phyloP scores from a whole-genome alignment of 2,329 filamentous ascomycete genomes.

The Cladosporium halotolerans region DNA sequence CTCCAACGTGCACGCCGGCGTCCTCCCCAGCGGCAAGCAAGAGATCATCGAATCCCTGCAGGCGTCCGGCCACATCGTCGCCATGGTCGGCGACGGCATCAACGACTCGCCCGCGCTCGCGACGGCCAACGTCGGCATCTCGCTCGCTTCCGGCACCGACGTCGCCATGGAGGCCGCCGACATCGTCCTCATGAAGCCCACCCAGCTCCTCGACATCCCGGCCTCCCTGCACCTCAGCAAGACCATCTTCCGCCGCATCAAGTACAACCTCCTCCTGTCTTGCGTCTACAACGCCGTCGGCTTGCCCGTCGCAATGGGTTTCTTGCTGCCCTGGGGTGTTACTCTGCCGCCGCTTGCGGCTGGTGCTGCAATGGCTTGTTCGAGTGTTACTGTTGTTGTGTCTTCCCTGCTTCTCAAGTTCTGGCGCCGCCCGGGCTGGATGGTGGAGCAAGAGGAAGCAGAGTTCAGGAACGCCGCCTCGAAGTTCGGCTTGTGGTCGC shows the following conservation, averaged over 20 bases:
- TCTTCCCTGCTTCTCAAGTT: conserved; percentile 78
- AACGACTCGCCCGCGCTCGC: conserved; percentile 95
- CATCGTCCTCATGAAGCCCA: conserved; percentile 88
- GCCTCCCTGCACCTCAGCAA: conserved; percentile 74
- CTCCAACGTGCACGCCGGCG: conserved; percentile 75
- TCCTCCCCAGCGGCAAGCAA: conserved; percentile 87
- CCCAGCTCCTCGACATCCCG: conserved; percentile 88
- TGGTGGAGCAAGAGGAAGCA: conserved; percentile 41
- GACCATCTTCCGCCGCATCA: conserved; percentile 86
- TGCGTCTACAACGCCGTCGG: conserved; percentile 89
- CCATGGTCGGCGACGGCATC: conserved; percentile 98
- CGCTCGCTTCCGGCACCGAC: conserved; percentile 86
- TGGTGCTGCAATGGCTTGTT: conserved; percentile 86
- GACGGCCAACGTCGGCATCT: conserved; percentile 87
- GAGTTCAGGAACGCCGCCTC: conserved; percentile 10
- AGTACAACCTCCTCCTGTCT: conserved; percentile 86
- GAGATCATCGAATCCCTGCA: conserved; percentile 74
- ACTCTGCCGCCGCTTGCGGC: conserved; percentile 91
- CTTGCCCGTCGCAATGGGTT: conserved; percentile 91
- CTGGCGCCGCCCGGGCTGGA: conserved; percentile 80
- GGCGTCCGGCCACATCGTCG: conserved; percentile 66
- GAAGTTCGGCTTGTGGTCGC: conserved; percentile 10
- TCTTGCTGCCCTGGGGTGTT: conserved; percentile 84
- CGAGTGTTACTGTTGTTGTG: conserved; percentile 81
- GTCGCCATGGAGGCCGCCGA: conserved; percentile 97